A percentile compares a stretch with the other conserved stretches of the same genome.
These are phyloP conservation scores for Buxus sempervirens DNA, from an alignment of 164 flowering plant species.

Conservation along the genomic window DNA sequence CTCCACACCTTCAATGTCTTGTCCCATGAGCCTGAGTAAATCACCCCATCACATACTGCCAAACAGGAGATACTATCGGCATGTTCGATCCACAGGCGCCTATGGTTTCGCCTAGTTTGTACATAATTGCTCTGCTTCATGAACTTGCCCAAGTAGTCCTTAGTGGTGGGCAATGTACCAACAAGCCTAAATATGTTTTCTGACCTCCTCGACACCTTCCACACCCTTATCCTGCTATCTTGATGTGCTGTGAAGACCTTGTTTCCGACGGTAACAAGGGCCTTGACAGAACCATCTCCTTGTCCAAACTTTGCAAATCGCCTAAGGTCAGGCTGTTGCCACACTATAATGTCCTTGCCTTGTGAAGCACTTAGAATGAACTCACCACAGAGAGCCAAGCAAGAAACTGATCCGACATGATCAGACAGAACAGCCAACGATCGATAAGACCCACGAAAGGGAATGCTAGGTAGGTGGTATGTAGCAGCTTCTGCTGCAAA, in stretches of 20 bases:
- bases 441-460: constrained; percentile 31
- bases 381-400: constrained; percentile 87
- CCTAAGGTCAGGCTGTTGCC: constrained; percentile 94
- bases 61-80: constrained; percentile 90
- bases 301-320: constrained; percentile 80
- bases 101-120: constrained; percentile 68
- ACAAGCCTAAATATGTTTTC: constrained; percentile 71
- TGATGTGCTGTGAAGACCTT: constrained; percentile 93
- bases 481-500: constrained; percentile 19
- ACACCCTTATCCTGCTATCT: constrained; percentile 79
- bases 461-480: constrained; percentile 13
- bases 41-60: constrained; percentile 53
- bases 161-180: constrained; percentile 75
- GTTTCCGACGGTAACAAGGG: constrained; percentile 64
- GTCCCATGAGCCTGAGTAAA: constrained; percentile 98
- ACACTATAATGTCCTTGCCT: constrained; percentile 86
- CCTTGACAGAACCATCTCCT: constrained; percentile 87
- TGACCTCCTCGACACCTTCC: constrained; percentile 77
- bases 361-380: constrained; percentile 90
- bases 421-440: constrained; percentile 71
- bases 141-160: constrained; percentile 82
- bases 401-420: constrained; percentile 78
- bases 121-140: constrained; percentile 91
- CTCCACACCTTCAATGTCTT: constrained; percentile 93
- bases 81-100: constrained; percentile 90